Percentiles rank a stretch among this genome's conserved stretches.
phyloP scores from a whole-genome alignment of 495 filamentous ascomycete genomes.

The Hyaloscypha bicolor region DNA sequence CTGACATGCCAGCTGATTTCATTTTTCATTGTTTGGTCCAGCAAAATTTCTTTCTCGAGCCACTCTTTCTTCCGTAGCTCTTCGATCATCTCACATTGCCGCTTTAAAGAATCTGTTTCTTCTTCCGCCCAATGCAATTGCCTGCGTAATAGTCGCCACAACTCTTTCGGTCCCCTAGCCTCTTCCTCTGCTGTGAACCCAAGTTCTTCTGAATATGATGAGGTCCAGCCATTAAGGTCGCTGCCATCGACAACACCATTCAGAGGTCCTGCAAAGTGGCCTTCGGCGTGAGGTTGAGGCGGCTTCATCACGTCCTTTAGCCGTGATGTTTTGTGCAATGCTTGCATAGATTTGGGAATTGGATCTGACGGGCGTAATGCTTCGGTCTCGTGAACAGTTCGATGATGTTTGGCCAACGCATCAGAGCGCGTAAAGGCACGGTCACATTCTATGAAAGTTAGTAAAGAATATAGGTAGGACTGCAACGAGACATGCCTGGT shows the following conservation, averaged over 20 bases:
- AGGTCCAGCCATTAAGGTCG: slow-evolving; percentile 46
- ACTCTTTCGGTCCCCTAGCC: slow-evolving; percentile 63
- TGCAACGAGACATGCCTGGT: slow-evolving; percentile 62
- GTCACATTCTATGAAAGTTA: slow-evolving; percentile 76
- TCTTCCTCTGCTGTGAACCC: slow-evolving; percentile 74
- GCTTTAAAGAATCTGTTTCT: slow-evolving; percentile 63
- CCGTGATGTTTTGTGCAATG: slow-evolving; percentile 58
- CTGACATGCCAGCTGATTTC: slow-evolving; percentile 53
- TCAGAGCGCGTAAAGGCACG: slow-evolving; percentile 96
- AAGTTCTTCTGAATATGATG: slow-evolving; percentile 29
- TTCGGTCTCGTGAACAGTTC: slow-evolving; percentile 97
- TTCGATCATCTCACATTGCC: slow-evolving; percentile 66
- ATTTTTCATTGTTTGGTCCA: slow-evolving; percentile 54
- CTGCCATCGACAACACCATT: slow-evolving; percentile 55
- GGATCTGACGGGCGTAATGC: slow-evolving; percentile 85
- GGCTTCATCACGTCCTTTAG: slow-evolving; percentile 66
- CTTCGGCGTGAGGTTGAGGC: slow-evolving; percentile 49
- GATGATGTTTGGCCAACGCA: slow-evolving; percentile 96
- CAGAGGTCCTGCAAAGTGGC: slow-evolving; percentile 44
- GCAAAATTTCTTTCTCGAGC: slow-evolving; percentile 75
- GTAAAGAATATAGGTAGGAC: not conserved
- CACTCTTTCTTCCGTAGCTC: slow-evolving; percentile 74
- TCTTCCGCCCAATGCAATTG: slow-evolving; percentile 82
- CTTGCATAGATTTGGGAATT: slow-evolving; percentile 68
- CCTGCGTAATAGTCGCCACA: slow-evolving; percentile 72